Percentiles rank a stretch among this genome's conserved stretches.
phyloP scores from a whole-genome alignment of 2,329 filamentous ascomycete genomes.

The Exophiala aquamarina region DNA sequence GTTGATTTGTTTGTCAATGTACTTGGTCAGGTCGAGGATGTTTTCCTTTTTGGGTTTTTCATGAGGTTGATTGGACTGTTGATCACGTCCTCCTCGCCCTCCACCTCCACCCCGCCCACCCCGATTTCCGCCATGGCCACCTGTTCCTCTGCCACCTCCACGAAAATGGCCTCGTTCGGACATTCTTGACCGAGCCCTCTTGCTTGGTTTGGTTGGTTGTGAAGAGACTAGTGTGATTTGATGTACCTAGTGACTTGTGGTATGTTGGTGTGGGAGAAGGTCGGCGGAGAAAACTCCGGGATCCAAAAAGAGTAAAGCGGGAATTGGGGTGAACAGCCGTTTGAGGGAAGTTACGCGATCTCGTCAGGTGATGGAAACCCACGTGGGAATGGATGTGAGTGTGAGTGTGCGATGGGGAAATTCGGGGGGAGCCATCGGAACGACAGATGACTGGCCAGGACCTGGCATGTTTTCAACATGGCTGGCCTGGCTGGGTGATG shows the following conservation, averaged over 20 bases:
- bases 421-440: too few relatives aligned
- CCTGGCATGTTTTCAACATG: neutral
- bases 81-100: slow-evolving; percentile 45
- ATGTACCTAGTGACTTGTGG: slow-evolving; percentile 1
- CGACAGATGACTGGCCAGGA: too few relatives aligned
- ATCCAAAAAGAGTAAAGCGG: slow-evolving; percentile 8
- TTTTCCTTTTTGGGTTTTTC: slow-evolving; percentile 97
- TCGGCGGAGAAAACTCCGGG: neutral
- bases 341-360: neutral
- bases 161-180: slow-evolving; percentile 55
- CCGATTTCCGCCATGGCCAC: slow-evolving; percentile 30
- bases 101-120: slow-evolving; percentile 44
- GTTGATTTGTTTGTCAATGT: slow-evolving; percentile 92
- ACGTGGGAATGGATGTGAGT: too few relatives aligned
- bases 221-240: neutral
- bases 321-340: slow-evolving; percentile 3
- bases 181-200: slow-evolving; percentile 31
- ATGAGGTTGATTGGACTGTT: slow-evolving; percentile 51
- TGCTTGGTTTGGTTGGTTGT: neutral
- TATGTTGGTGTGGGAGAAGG: neutral
- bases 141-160: slow-evolving; percentile 29
- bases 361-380: too few relatives aligned
- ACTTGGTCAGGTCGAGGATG: slow-evolving; percentile 91
- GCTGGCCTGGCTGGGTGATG: neutral
- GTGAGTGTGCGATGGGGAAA: too few relatives aligned